Base-by-base conservation (phyloP, 2,329 filamentous ascomycete species). In the Pseudocercospora crystallina region DNA sequence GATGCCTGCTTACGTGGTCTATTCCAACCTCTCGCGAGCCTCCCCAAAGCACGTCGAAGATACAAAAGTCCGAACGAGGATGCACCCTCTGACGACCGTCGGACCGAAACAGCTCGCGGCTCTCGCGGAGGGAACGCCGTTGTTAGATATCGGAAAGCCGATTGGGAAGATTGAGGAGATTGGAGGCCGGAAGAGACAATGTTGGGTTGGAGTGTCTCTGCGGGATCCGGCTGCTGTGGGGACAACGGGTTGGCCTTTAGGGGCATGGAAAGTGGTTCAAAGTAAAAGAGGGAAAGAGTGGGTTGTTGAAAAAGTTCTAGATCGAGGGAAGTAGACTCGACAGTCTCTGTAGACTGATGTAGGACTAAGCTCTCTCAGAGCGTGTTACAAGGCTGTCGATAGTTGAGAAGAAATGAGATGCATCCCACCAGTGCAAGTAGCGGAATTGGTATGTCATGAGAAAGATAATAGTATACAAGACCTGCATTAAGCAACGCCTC, bases 1-100 rank as follows among this genome's bases (percentile, higher is more conserved):
- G 70, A 88, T 94, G 61, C 94, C 94, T 0, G 82, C 89, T 53
- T 97, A 92, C 66, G 80, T 97, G 51, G 78, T 96, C 13, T 99
- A 96, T 74, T 85, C 85, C 11, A 86, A 92, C 64, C 82, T 99
- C 3, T 91, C 96, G 67, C 84, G 84, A 49, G 77, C 83, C 0
- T 73, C 81, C 3, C 72, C 78, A 2, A 67, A 68, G 9, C 57
- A 69, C 4, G 65, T 66, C 3, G 66, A 71, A 1, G 65, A 61
- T 5, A 78, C 78, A 20, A 85, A 84, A 62, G 73, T 85, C 13
- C 90, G 87, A 71, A 90, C 90, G 29, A 77, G 94, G 37, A 95
- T 99, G 87, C 88, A 92, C 66, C 82, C 92, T 3, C 78, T 99
- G 14, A 92, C 90, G 2, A 83, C 91, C 26, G 76, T 95, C 5